These are phyloP conservation scores for Monosporascus sp. DNA, from an alignment of 2,329 filamentous ascomycete genomes.

Conservation along the genomic window DNA sequence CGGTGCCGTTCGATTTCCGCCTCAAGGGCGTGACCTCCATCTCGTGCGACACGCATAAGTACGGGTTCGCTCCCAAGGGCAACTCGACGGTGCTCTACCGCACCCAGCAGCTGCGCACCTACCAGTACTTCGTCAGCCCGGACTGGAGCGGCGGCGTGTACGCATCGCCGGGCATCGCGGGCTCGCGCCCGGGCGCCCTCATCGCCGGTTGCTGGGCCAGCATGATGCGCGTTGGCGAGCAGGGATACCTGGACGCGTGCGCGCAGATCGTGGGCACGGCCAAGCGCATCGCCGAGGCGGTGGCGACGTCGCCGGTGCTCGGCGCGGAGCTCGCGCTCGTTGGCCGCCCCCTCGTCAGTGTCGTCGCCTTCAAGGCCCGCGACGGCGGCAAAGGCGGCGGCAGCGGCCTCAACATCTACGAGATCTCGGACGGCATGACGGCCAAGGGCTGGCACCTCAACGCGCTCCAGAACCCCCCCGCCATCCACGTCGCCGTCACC, in stretches of 20 bases:
- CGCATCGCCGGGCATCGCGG: constrained; percentile 85
- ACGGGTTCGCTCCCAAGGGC: constrained; percentile 96
- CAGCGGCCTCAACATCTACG: constrained; percentile 74
- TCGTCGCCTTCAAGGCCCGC: constrained; percentile 80
- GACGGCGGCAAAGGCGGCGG: constrained; percentile 32
- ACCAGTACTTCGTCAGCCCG: constrained; percentile 94
- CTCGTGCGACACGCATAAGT: constrained; percentile 97
- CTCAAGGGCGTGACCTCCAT: constrained; percentile 93
- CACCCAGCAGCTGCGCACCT: constrained; percentile 67
- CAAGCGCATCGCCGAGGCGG: constrained; percentile 73
- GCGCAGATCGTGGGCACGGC: constrained; percentile 81
- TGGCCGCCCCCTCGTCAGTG: constrained; percentile 81
- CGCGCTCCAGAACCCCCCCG: constrained; percentile 83
- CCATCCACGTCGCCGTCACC: constrained; percentile 91
- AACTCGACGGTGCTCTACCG: constrained; percentile 94
- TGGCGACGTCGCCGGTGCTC: constrained; percentile 65
- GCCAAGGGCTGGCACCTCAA: constrained; percentile 92
- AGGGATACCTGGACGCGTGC: constrained; percentile 83
- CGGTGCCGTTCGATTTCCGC: constrained; percentile 86
- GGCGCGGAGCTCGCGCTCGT: constrained; percentile 71
- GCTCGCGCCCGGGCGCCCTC: constrained; percentile 84
- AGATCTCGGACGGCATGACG: constrained; percentile 85
- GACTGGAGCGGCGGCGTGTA: constrained; percentile 97
- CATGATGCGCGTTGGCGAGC: constrained; percentile 81
- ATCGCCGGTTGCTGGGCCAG: constrained; percentile 96